Base-by-base conservation (phyloP, 2,329 filamentous ascomycete species). In the Diaporthe helianthi region DNA sequence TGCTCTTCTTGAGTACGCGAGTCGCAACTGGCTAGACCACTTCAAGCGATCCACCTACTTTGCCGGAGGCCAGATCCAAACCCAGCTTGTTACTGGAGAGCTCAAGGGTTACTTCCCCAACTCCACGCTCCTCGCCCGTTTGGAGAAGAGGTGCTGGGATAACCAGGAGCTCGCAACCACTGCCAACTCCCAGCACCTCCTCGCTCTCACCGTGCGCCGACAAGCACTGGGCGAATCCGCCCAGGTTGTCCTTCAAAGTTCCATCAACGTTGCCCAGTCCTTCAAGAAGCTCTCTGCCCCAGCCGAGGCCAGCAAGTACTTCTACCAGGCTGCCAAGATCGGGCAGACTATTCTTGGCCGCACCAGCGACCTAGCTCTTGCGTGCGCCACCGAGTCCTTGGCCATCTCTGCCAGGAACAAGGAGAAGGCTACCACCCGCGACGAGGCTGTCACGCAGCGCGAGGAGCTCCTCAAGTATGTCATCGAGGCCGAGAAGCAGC, bases 401-500 rank as follows among this genome's bases (percentile, higher is more conserved):
- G 70, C 69, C 36, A 71, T 65, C 17, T 69, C 70, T 22, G 70
- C 55, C 44, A 58, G 47, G 13, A 52, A 65, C 46, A 67, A 71
- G 70, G 26, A 71, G 15, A 71, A 71, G 63, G 41, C 51, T 22
- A 69, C 70, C 15, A 55, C 52, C 33, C 67, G 69, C 26, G 41
- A 68, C 17, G 71, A 72, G 47, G 63, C 67, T 44, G 67, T 71
- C 29, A 71, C 64, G 24, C 70, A 72, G 65, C 71, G 71, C 22
- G 71, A 72, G 67, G 71, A 72, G 67, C 67, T 71, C 10, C 67
- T 72, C 44, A 68, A 70, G 70, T 72, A 70, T 51, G 65, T 72
- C 33, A 67, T 72, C 29, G 71, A 71, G 22, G 60, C 67, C 12
- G 71, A 72, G 65, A 72, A 71, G 69, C 58, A 71, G 53, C 69